A percentile compares a stretch with the other conserved stretches of the same genome.
These are phyloP conservation scores for Yamadazyma endophytica DNA, from an alignment of 805 yeast genomes.

Conservation along the genomic window DNA sequence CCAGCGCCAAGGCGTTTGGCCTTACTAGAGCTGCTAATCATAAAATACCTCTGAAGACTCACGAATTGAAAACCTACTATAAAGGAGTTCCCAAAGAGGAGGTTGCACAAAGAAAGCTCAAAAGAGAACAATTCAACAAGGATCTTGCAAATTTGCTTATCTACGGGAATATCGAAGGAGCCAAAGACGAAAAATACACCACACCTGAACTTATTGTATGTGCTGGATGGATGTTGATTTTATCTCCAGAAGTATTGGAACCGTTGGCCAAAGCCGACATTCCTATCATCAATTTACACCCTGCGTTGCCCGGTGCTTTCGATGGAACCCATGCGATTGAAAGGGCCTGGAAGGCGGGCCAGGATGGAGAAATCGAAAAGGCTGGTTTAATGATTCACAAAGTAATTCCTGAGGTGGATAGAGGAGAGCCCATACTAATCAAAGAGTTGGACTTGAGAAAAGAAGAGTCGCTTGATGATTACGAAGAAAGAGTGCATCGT, in stretches of 20 bases:
- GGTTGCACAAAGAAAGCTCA: constrained; percentile 49
- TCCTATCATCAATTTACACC: constrained; percentile 90
- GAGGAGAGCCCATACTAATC: constrained; percentile 85
- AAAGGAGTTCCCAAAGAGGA: constrained; percentile 70
- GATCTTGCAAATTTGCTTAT: constrained; percentile 73
- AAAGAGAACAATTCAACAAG: constrained; percentile 68
- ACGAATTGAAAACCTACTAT: constrained; percentile 69
- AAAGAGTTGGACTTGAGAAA: constrained; percentile 67
- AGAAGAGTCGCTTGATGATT: constrained; percentile 73
- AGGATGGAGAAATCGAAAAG: constrained; percentile 64
- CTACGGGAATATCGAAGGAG: constrained; percentile 39
- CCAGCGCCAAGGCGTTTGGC: constrained; percentile 84
- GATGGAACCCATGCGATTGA: constrained; percentile 98
- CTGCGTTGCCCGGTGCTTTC: constrained; percentile 95
- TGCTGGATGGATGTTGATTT: constrained; percentile 97
- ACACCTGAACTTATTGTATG: constrained; percentile 88
- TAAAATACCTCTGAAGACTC: constrained; percentile 64
- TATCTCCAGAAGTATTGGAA: constrained; percentile 69
- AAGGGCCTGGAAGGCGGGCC: constrained; percentile 94
- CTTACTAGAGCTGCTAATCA: constrained; percentile 71
- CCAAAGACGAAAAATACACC: constrained; percentile 23
- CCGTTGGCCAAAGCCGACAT: constrained; percentile 59
- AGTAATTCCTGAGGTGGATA: constrained; percentile 94
- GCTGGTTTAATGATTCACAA: constrained; percentile 97
- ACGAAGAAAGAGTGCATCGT: constrained; percentile 77